Base-by-base conservation (phyloP, 176 grass and related monocot species). In the Aegilops bicornis region DNA sequence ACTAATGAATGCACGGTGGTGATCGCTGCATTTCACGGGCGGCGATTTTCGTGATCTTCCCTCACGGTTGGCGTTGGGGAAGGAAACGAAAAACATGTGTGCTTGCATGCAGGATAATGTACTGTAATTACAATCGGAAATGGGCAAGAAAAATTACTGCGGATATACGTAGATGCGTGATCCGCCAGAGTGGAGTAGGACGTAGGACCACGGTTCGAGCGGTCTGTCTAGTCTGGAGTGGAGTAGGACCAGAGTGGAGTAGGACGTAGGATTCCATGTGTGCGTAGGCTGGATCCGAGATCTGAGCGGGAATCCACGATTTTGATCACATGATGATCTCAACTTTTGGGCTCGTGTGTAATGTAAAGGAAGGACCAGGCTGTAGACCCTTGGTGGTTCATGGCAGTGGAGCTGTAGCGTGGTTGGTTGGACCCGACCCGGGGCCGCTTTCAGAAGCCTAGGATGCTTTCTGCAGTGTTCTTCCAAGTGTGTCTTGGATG, bases 251-350 rank as follows among this genome's bases (percentile, higher is more conserved):
- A 7, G 71, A 39, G 36, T 33, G 7, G 71, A 54, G 47, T 52
- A 54, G 43, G 30, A 58, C 31, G 27, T 24, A 76, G 78, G 69
- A 82, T 82, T 59, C 85, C 67, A 64, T 84, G 78, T 16, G 89
- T 24, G 75, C 37, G 65, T n/a, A 12, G 66, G 35, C 67, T 77
- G 48, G 85, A 87, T 87, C 81, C 80, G 61, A 84, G 89, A 87
- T 87, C 89, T 52, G 37, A 42, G 7, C 2, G 16, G 58, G 14
- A 8, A 45, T 58, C 6, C 31, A 64, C 33, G 33, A 17, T 3
- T 71, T 56, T 42, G 79, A 73, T 78, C 79, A 74, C 70, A 73
- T 37, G 84, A 90, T 67, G 84, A 73, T 64, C 59, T 35, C 20
- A 47, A 56, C 32, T 56, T 78, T 84, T 79, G 58, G 80, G 43